phyloP scores from a whole-genome alignment of 2,329 filamentous ascomycete species.

The Colletotrichum sp. region DNA sequence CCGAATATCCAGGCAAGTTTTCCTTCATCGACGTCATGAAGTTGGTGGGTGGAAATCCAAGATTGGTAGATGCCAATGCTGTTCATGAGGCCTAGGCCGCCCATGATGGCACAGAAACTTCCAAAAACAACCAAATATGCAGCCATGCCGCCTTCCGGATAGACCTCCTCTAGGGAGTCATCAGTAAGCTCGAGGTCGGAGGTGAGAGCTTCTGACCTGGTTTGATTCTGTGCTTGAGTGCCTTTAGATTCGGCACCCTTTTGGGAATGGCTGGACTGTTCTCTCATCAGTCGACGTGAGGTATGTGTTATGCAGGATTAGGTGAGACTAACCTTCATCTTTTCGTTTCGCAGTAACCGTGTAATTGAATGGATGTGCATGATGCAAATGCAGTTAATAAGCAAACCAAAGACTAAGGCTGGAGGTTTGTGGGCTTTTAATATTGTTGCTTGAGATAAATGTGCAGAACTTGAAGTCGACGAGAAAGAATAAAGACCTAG shows the following conservation, averaged over 20 bases:
- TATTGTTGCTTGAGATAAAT: too few relatives aligned
- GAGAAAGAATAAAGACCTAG: not conserved
- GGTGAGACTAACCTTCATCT: not conserved
- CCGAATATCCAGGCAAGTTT: slow-evolving; percentile 74
- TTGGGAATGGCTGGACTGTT: not conserved
- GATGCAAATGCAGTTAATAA: not conserved
- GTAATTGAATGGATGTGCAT: not conserved
- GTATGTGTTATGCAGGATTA: not conserved
- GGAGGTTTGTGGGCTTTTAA: not conserved
- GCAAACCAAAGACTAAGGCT: not conserved
- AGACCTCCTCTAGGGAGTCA: slow-evolving; percentile 33
- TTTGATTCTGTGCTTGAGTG: not conserved
- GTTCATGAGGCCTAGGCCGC: slow-evolving; percentile 68
- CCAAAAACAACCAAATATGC: slow-evolving; percentile 73
- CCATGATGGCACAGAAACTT: slow-evolving; percentile 66
- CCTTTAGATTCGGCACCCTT: not conserved
- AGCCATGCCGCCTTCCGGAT: slow-evolving; percentile 69
- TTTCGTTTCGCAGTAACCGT: not conserved
- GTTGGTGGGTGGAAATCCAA: slow-evolving; percentile 67
- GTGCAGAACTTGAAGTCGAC: not conserved
- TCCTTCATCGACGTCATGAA: slow-evolving; percentile 60
- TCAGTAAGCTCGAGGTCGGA: not conserved
- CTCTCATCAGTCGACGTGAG: not conserved
- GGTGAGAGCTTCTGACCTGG: not conserved
- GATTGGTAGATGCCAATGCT: slow-evolving; percentile 68